Conservation (phyloP, 2,329 filamentous ascomycete genomes). For the Aspergillus amoenus region DNA sequence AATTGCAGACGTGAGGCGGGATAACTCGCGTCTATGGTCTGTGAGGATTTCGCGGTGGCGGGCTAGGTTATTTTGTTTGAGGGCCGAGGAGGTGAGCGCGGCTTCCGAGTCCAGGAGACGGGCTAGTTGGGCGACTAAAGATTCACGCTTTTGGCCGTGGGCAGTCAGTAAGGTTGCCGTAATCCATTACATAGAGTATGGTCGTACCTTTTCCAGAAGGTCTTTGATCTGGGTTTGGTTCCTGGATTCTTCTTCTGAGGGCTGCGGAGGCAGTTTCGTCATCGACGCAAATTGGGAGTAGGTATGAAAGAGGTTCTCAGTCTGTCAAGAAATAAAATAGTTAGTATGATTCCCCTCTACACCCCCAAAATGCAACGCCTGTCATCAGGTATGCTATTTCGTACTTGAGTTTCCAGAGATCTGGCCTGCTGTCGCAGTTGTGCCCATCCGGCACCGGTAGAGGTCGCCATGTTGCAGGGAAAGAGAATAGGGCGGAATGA, state of each 20-base stretch:
- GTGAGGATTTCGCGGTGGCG: constrained; percentile 86
- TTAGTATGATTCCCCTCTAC: background rate
- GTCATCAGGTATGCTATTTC: background rate
- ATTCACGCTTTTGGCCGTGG: constrained; percentile 66
- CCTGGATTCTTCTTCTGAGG: constrained; percentile 77
- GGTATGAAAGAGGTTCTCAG: constrained; percentile 66
- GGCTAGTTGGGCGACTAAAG: constrained; percentile 75
- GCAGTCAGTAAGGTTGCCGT: background rate
- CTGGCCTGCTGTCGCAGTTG: constrained; percentile 92
- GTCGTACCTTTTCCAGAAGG: constrained; percentile 59
- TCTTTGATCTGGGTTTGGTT: constrained; percentile 82
- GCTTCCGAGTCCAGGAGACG: constrained; percentile 93
- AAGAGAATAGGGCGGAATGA: background rate
- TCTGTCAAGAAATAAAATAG: constrained; percentile 52
- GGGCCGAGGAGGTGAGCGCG: constrained; percentile 77
- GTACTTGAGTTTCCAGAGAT: constrained; percentile 84
- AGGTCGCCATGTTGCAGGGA: constrained; percentile 49
- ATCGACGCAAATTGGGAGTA: constrained; percentile 90
- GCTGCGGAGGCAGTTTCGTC: constrained; percentile 75
- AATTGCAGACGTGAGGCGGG: constrained; percentile 71
- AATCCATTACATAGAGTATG: background rate
- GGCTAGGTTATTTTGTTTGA: constrained; percentile 95
- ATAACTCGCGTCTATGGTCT: constrained; percentile 81
- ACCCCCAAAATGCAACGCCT: background rate
- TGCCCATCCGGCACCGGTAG: constrained; percentile 74